phyloP scores from a whole-genome alignment of 306 rosid species.

The Aeschynomene evenia region DNA sequence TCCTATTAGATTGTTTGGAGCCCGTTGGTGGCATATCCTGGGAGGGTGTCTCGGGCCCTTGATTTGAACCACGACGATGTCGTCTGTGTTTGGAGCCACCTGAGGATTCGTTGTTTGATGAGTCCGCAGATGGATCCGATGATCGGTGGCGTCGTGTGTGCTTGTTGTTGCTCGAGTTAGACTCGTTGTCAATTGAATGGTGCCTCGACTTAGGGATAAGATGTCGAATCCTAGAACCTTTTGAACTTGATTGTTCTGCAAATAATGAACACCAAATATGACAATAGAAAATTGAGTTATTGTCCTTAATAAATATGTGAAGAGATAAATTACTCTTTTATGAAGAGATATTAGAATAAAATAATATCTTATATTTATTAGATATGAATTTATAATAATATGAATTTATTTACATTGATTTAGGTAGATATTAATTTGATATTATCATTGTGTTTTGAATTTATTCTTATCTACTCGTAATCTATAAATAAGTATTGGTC shows the following conservation, averaged over 20 bases:
- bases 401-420: no score
- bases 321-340: no score
- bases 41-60: conserved; percentile 31
- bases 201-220: conserved; percentile 40
- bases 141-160: conserved; percentile 48
- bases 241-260: not conserved
- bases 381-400: no score
- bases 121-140: conserved; percentile 36
- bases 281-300: not conserved
- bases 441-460: no score
- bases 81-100: conserved; percentile 50
- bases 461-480: no score
- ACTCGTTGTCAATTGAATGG: conserved; percentile 27
- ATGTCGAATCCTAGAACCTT: conserved; percentile 1
- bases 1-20: conserved; percentile 36
- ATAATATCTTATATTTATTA: no score
- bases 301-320: no score
- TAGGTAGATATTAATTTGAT: no score
- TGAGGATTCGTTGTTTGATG: conserved; percentile 33
- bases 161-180: conserved; percentile 33
- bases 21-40: conserved; percentile 35
- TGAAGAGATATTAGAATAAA: no score
- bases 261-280: not conserved
- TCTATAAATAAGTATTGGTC: no score
- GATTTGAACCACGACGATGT: conserved; percentile 32